Conservation (phyloP, 139 green algal genomes). For the Tetradesmus obliquus region DNA sequence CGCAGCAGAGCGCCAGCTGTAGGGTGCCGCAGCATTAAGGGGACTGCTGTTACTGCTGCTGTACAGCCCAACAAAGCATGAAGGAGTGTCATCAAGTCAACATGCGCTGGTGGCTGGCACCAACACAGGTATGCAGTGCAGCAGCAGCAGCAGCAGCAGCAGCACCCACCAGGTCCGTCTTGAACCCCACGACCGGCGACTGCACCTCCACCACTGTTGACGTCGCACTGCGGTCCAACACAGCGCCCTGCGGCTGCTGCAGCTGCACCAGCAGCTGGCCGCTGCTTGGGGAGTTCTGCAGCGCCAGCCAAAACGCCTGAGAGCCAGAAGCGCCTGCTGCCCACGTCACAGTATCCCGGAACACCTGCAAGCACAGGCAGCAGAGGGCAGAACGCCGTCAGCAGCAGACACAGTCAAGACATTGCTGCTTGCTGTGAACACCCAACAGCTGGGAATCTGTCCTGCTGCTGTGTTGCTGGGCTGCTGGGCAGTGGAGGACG, state of each 20-base stretch:
- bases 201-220: background rate
- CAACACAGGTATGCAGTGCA: background rate
- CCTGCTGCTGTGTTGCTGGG: background rate
- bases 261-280: background rate
- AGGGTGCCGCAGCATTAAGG: background rate
- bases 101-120: background rate
- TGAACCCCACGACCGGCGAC: conserved; percentile 24
- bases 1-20: too few species aligned
- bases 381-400: background rate
- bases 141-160: background rate
- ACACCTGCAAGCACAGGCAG: conserved; percentile 6
- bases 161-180: conserved; percentile 5
- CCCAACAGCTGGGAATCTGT: background rate
- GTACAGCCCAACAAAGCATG: too few species aligned
- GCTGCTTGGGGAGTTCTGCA: background rate
- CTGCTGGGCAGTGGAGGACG: too few species aligned
- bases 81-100: too few species aligned
- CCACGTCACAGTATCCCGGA: conserved; percentile 12
- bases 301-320: conserved; percentile 1
- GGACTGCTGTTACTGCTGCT: too few species aligned
- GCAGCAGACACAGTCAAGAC: background rate
- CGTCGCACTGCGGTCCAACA: background rate
- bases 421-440: background rate
- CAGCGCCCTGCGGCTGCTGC: conserved; percentile 7
- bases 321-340: background rate